Evolutionary conservation across 805 yeast genomes (phyloP).

Genomic region (Saccharomyces mikatae): DNA sequence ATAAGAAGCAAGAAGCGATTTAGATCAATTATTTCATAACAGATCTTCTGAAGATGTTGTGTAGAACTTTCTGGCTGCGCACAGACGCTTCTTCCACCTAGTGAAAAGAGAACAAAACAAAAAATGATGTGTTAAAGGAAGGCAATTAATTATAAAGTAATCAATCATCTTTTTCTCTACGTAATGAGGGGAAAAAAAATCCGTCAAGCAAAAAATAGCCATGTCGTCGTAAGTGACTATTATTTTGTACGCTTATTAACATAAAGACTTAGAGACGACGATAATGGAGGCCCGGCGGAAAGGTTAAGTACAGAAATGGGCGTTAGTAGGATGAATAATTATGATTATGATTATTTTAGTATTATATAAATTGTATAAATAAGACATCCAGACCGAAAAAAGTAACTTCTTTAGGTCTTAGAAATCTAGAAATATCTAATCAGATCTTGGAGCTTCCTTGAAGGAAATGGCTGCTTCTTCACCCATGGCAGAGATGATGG

Average conservation of each 20-base stretch:
- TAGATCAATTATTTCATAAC: too few species aligned
- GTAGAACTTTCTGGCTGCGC: too few species aligned
- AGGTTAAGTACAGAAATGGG: neutral
- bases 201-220: neutral
- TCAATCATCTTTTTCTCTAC: neutral
- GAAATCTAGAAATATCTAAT: slow-evolving; percentile 14
- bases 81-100: too few species aligned
- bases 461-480: slow-evolving; percentile 98
- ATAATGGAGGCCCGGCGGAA: neutral
- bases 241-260: too few species aligned
- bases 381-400: neutral
- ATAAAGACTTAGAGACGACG: neutral
- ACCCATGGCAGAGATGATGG: slow-evolving; percentile 97
- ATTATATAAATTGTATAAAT: neutral
- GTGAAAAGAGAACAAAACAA: too few species aligned
- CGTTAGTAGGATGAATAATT: neutral
- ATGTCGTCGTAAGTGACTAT: neutral
- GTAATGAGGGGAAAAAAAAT: neutral
- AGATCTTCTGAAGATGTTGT: too few species aligned
- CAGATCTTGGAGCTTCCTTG: slow-evolving; percentile 93
- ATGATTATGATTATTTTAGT: neutral
- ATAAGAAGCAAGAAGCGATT: too few species aligned
- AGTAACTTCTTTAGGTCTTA: neutral
- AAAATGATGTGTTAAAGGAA: too few species aligned
- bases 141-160: neutral